phyloP scores from a whole-genome alignment of 2,329 filamentous ascomycete genomes.

The Knufia fluminis region DNA sequence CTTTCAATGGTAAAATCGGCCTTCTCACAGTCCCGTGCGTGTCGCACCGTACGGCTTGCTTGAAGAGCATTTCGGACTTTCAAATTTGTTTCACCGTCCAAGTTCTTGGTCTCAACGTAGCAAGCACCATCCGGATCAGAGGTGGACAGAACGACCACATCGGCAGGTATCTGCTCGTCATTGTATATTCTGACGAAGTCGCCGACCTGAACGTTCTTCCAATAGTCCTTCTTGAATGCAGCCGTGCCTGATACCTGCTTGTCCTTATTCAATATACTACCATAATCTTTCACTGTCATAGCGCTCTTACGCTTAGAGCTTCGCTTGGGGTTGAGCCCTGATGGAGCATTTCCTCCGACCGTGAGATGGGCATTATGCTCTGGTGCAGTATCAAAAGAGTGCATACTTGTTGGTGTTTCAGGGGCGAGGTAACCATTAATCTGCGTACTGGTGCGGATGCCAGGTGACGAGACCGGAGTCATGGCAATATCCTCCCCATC shows the following conservation, averaged over 20 bases:
- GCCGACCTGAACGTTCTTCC: slow-evolving; percentile 92
- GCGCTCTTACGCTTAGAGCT: slow-evolving; percentile 15
- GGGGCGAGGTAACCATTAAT: slow-evolving; percentile 12
- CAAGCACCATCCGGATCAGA: slow-evolving; percentile 90
- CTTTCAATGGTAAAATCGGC: slow-evolving; percentile 83
- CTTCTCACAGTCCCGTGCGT: slow-evolving; percentile 85
- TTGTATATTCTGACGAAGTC: slow-evolving; percentile 97
- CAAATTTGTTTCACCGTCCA: slow-evolving; percentile 95
- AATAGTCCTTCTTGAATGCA: slow-evolving; percentile 82
- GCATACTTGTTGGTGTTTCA: slow-evolving; percentile 23
- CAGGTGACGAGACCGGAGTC: slow-evolving; percentile 74
- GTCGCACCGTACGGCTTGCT: slow-evolving; percentile 70
- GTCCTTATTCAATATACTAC: slow-evolving; percentile 64
- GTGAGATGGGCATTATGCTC: slow-evolving; percentile 11
- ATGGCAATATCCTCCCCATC: slow-evolving; percentile 71
- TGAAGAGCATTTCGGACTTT: slow-evolving; percentile 89
- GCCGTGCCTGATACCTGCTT: slow-evolving; percentile 59
- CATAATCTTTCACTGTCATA: slow-evolving; percentile 46
- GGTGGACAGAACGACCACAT: slow-evolving; percentile 84
- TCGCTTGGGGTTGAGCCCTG: slow-evolving; percentile 12
- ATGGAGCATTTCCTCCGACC: slow-evolving; percentile 14
- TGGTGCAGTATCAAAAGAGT: slow-evolving; percentile 23
- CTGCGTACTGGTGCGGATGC: slow-evolving; percentile 28
- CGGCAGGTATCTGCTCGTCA: slow-evolving; percentile 88
- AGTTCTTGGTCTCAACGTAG: slow-evolving; percentile 95